phyloP scores from a whole-genome alignment of 306 rosid species.

The Gastrolobium bilobum region DNA sequence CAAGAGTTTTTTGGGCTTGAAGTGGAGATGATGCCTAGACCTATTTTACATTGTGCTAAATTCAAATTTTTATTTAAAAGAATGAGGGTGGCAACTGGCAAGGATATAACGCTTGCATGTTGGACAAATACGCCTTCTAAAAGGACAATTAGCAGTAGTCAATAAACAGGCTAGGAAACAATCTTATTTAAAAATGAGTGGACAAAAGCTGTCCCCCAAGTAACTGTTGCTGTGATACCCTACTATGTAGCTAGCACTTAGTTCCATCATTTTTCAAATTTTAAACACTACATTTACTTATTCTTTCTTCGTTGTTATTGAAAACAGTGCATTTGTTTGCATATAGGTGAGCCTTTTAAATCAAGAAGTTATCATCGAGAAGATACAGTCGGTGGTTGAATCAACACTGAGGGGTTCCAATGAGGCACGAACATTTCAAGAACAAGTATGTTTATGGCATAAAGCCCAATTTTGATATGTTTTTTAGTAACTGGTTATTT shows the following conservation, averaged over 20 bases:
- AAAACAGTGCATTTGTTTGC: slow-evolving; percentile 25
- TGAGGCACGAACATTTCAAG: slow-evolving; percentile 75
- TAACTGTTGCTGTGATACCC: slow-evolving; percentile 24
- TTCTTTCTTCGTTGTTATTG: slow-evolving; percentile 35
- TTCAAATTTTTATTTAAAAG: too few relatives aligned
- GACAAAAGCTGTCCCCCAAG: background rate
- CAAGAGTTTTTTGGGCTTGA: too few relatives aligned
- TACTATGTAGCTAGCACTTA: background rate
- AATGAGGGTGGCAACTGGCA: too few relatives aligned
- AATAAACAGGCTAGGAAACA: slow-evolving; percentile 23
- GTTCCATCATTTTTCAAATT: slow-evolving; percentile 34
- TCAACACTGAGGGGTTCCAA: slow-evolving; percentile 87
- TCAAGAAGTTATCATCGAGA: slow-evolving; percentile 91
- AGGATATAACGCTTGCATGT: background rate
- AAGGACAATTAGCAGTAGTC: background rate
- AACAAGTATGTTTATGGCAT: slow-evolving; percentile 65
- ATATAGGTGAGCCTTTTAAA: slow-evolving; percentile 88
- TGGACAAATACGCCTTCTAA: background rate
- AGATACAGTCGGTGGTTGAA: slow-evolving; percentile 85
- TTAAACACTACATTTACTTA: background rate
- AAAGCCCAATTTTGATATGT: background rate
- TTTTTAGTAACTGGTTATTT: background rate
- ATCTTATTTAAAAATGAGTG: slow-evolving; percentile 17
- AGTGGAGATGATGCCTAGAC: too few relatives aligned
- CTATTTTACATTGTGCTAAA: too few relatives aligned